Base-by-base conservation (phyloP, 2,329 filamentous ascomycete genomes). In the Arthrobotrys entomopaga region DNA sequence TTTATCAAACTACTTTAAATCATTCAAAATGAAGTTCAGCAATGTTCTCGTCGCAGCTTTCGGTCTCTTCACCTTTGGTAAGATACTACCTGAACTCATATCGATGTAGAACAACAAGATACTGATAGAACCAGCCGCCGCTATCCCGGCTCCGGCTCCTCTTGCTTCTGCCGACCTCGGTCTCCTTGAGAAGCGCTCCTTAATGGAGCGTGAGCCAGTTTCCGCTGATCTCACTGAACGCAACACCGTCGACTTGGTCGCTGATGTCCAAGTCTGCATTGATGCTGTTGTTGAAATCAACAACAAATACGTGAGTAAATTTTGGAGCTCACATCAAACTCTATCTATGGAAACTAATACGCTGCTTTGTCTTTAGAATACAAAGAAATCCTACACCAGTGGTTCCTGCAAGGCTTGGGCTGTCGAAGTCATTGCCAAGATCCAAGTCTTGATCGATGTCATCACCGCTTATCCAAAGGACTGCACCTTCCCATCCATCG, bases 21-120 rank as follows among this genome's bases (percentile, higher is more conserved):
- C 26, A 2, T 63, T 1, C 19, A 63, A 20, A 63, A 66, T 66
- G 63, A 66, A 66, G 43, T 59, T 66, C 43, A 48, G 42, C n/a
- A 58, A 11, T 13, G 58, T 66, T 13, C 38, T 66, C 53, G 43
- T 58, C 42, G 19, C 53, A 13, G 16, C 42, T 26, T 50, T 66
- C 16, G 43, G 63, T 38, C 29, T 66, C 34, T 26, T 16, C 63
- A 42, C 46, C 22, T 15, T 66, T 10, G 53, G 63, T 66, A 66
- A 48, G 61, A 19, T 22, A 6, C 19, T 22, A 6, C 19, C 26
- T 29, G 7, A 29, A 29, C 7, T 7, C 26, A 7, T 29, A 29
- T 29, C 26, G 7, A 29, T 3, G 7, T 29, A 29, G 26, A 29
- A 29, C 3, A 29, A 3, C 26, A 29, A 29, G 26, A 29, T 29